Conservation (phyloP, 345 rosid species). For the Cochlearia excelsa region DNA sequence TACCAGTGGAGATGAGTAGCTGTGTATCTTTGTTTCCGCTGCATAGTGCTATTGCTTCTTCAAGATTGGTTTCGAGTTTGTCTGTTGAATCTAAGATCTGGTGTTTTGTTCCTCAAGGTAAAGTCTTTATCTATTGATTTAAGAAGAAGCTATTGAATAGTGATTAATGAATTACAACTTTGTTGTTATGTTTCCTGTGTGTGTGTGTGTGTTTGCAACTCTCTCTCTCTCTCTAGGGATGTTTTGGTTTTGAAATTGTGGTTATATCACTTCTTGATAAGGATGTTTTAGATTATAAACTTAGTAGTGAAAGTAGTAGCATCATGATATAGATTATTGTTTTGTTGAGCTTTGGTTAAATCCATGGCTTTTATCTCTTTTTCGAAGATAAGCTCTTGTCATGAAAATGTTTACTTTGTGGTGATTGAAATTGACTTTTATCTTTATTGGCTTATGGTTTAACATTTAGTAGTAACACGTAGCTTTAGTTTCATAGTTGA, state of each 20-base stretch:
- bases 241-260: no score
- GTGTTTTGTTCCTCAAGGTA: constrained; percentile 82
- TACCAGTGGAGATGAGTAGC: constrained; percentile 60
- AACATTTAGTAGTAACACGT: background rate
- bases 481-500: constrained; percentile 1
- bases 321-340: no score
- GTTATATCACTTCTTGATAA: no score
- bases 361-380: no score
- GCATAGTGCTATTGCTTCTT: constrained; percentile 63
- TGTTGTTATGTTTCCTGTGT: no score
- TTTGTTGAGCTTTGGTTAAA: no score
- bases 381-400: background rate
- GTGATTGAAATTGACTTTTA: background rate
- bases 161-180: no score
- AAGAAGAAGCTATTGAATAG: no score
- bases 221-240: no score
- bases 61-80: constrained; percentile 62
- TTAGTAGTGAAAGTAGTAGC: no score
- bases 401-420: background rate
- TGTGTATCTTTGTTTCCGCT: constrained; percentile 53
- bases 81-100: constrained; percentile 56
- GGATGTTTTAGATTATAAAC: no score
- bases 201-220: no score
- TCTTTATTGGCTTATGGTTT: constrained; percentile 8
- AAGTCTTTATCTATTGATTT: background rate